Evolutionary conservation across 106 monocot genomes (phyloP), one percentile per base, ranked within the genome.

Genomic region (Dioscorea dumetorum): DNA sequence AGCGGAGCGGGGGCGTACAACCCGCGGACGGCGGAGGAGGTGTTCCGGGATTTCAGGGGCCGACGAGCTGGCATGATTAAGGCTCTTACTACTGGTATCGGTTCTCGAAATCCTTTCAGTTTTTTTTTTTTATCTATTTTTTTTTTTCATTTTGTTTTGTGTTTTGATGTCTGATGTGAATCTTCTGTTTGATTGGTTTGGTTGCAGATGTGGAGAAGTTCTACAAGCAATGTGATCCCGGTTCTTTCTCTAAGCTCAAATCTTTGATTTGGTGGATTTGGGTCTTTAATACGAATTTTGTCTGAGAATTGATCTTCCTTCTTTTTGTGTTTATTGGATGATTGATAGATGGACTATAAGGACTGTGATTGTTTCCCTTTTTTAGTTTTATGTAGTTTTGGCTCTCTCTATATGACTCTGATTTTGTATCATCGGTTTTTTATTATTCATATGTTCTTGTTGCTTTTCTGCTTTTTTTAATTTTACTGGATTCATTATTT

Each of bases 51-150:
- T 58, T 77, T 77, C 71, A 70, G 77, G 64, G 77, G 63, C 50
- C 62, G 77, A 12, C 70, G 77, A 57, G 77, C 77, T 48, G 77
- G 77, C 77, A 77, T 77, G 70, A 64, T 77, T 19, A 77, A 77
- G 57, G 77, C 77, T 50, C 77, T 77, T 64, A 77, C 77, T 49
- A 71, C 70, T 50, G 77, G 77, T 77, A 64, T 22, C 14, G 7
- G 57, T 22, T 33, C 64, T 19, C 41, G 41, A 41, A 41, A 41
- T 41, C 12, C 14, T 32, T 8, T 33, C 15, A 17, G 7, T 59
- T 1, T 48, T 17, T 5, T 15, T 22, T 35, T 65, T 34, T 54
- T 11, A 35, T 21, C 33, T 48, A 52, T 16, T 28, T 33, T 13
- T 31, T n/a, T 53, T 14, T n/a, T 21, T n/a, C n/a, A n/a, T n/a